A percentile compares a stretch with the other conserved stretches of the same genome.
Evolutionary conservation across 1,284 basidiomycete genomes (phyloP).

Genomic region (Inonotus obliquus): DNA sequence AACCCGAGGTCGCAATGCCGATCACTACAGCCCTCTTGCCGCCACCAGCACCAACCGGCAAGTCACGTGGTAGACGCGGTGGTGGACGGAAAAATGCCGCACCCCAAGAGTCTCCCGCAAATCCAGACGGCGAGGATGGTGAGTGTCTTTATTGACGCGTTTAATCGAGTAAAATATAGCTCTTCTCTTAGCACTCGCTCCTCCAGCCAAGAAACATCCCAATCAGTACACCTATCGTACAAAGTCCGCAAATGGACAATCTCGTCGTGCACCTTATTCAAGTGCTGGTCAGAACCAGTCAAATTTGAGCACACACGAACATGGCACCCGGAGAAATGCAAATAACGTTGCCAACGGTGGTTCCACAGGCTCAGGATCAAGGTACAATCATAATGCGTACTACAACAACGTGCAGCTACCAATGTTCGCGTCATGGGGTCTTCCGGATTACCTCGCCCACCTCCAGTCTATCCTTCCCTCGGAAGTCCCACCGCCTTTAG

Average conservation of each 20-base stretch:
- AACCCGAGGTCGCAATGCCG: not conserved
- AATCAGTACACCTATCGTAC: slow-evolving; percentile 57
- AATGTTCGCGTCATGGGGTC: slow-evolving; percentile 77
- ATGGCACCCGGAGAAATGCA: slow-evolving; percentile 41
- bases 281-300: slow-evolving; percentile 14
- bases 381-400: slow-evolving; percentile 29
- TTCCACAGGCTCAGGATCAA: slow-evolving; percentile 4
- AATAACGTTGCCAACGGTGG: slow-evolving; percentile 8
- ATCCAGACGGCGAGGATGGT: slow-evolving; percentile 65
- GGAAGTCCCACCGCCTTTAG: slow-evolving; percentile 67
- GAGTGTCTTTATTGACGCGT: slow-evolving; percentile 22
- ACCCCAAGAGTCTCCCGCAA: slow-evolving; percentile 35
- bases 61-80: slow-evolving; percentile 19
- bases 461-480: slow-evolving; percentile 83
- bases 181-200: not conserved
- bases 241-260: slow-evolving; percentile 27
- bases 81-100: slow-evolving; percentile 28
- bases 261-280: slow-evolving; percentile 9
- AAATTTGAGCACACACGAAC: slow-evolving; percentile 35
- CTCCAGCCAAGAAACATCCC: slow-evolving; percentile 34
- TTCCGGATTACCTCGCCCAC: slow-evolving; percentile 92
- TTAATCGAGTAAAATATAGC: not conserved
- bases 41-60: slow-evolving; percentile 9
- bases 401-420: slow-evolving; percentile 73
- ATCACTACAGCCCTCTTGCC: slow-evolving; percentile 11